Percentiles rank a stretch among this genome's conserved stretches.
These are phyloP conservation scores for Chernovozyma aurita DNA, from an alignment of 1,139 yeast genomes.

Conservation along the genomic window DNA sequence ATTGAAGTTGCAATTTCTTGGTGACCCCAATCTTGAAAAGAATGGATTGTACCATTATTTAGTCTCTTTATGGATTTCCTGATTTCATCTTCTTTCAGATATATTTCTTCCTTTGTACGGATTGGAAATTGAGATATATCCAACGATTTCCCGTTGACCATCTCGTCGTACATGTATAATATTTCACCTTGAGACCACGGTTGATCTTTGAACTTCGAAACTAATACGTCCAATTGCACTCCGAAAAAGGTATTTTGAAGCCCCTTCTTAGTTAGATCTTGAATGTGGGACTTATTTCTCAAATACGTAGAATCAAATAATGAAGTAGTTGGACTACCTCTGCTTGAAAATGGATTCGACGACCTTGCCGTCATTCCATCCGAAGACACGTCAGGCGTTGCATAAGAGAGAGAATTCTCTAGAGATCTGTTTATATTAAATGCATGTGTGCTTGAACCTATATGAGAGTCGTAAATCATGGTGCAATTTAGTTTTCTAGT, in stretches of 20 bases:
- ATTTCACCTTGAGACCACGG: conserved; percentile 3
- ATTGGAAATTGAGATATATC: not conserved
- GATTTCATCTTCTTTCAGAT: conserved; percentile 5
- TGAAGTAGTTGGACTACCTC: conserved; percentile 1
- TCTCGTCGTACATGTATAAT: not conserved
- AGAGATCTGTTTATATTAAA: too few species aligned
- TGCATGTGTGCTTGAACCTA: too few species aligned
- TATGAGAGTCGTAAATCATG: too few species aligned
- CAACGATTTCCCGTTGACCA: not conserved
- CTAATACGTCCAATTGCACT: not conserved
- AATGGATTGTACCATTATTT: conserved; percentile 2
- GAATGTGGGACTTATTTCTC: not conserved
- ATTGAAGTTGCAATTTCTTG: conserved; percentile 2
- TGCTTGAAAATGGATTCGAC: conserved; percentile 3
- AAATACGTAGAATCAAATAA: not conserved
- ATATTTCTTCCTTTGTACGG: not conserved
- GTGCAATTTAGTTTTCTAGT: too few species aligned
- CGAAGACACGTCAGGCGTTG: not conserved
- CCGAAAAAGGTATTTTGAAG: not conserved
- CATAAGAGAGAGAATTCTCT: too few species aligned
- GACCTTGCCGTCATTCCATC: not conserved
- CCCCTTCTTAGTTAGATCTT: not conserved
- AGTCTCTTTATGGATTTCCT: not conserved
- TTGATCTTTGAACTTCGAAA: not conserved
- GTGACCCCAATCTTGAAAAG: conserved; percentile 3